Base-by-base conservation (phyloP, 805 yeast genomes). In the Brettanomyces custersianus region DNA sequence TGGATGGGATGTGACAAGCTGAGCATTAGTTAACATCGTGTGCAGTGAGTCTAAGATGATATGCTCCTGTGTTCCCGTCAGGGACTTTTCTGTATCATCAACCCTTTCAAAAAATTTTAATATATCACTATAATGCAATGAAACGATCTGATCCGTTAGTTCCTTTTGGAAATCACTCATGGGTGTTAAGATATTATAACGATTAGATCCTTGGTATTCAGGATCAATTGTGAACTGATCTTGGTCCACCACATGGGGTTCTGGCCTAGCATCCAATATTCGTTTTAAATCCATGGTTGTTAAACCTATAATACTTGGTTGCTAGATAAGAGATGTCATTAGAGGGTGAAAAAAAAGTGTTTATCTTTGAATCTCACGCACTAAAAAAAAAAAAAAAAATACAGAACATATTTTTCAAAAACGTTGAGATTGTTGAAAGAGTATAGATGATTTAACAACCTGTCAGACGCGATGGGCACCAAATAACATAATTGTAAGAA, bases 91-190 rank as follows among this genome's bases (percentile, higher is more conserved):
- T 7, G 33, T 19, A 8, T 37, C 34, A 28, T 60, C 59, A 39
- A 68, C 61, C 34, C 74, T 63, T 53, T 86, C 94, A 51, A 84
- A 87, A 54, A 80, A 88, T 57, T 86, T 79, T 47, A 90, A 64
- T 39, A 90, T 86, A 52, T 88, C 97, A 23, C 90, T 76, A 54
- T 88, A 90, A 58, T 90, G 97, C 28, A 87, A 64, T 2, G 95
- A 83, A 10, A 90, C 83, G 21, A 92, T 87, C 53, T 87, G 95
- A 56, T 90, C 95, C 9, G 88, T 84, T 35, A 90, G 66, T 49
- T 87, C 92, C 49, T 78, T 80, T 54, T 90, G 97, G 46, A 83
- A 83, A 42, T 81, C 85, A 36, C 80, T 74, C 77, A 87, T 74
- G 3, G 95, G 88, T 5, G 90, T 79, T 1, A 94, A 82, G 20